Conservation (phyloP, 1,284 basidiomycete genomes). For the Cerrena zonata region DNA sequence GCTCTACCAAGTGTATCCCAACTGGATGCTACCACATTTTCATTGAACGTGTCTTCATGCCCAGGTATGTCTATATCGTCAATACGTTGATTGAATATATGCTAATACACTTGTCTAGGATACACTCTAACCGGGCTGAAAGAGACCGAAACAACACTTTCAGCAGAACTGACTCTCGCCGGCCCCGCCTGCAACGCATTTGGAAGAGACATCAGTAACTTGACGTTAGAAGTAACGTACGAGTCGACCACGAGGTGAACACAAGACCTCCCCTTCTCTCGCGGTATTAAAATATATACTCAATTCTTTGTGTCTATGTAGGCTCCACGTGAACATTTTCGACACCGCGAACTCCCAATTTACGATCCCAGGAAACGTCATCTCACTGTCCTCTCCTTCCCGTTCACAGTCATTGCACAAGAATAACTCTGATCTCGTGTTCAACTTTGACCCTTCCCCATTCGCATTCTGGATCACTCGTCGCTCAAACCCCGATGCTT, state of each 20-base stretch:
- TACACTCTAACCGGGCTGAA: conserved; percentile 47
- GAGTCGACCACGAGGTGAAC: conserved; percentile 52
- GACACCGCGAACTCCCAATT: conserved; percentile 65
- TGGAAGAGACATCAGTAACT: conserved; percentile 56
- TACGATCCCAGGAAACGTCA: conserved; percentile 56
- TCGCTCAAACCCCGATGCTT: conserved; percentile 47
- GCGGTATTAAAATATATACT: conserved; percentile 9
- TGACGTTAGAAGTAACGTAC: conserved; percentile 64
- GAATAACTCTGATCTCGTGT: conserved; percentile 50
- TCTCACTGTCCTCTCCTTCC: conserved; percentile 47
- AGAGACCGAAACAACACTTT: conserved; percentile 47
- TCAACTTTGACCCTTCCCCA: conserved; percentile 60
- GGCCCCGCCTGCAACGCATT: conserved; percentile 68
- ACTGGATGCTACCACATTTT: background rate
- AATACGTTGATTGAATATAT: background rate
- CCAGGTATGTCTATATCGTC: conserved; percentile 5
- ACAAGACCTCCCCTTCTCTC: conserved; percentile 13
- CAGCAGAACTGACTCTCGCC: conserved; percentile 50
- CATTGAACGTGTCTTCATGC: conserved; percentile 11
- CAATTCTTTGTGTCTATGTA: conserved; percentile 24
- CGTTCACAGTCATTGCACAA: conserved; percentile 31
- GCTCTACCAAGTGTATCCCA: background rate
- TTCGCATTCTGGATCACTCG: conserved; percentile 79
- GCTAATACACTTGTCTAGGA: background rate
- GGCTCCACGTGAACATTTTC: conserved; percentile 73